Base-by-base conservation (phyloP, 2,329 filamentous ascomycete genomes). In the Xylariaceae sp. region DNA sequence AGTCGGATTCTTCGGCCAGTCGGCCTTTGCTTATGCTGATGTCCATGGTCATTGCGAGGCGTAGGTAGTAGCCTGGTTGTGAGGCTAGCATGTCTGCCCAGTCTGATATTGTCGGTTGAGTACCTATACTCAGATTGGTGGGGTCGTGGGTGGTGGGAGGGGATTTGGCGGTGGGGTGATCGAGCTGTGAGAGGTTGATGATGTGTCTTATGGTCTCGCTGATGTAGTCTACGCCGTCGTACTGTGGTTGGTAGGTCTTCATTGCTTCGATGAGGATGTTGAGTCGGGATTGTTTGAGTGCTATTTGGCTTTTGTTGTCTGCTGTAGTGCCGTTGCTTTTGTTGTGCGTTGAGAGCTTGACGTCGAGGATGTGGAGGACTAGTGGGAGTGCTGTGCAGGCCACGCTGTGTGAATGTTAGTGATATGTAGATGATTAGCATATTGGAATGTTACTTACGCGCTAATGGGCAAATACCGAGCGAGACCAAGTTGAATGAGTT, bases 381-480 rank as follows among this genome's bases (percentile, higher is more conserved):
- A 71, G 57, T 11, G 68, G 68, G 6, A 71, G 50, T 17, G 69
- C 66, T 1, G 66, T 69, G 53, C 65, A 69, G 18, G 68, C 61
- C 27, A 70, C 64, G 11, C 66, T 65, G 31, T 1, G 44, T 10
- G 14, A 18, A 10, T 32, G 42, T 53, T n/a, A 55, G 44, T 12
- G 4, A n/a, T 14, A 5, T n/a, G 31, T 27, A 15, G 15, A 31
- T 45, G 44, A 39, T 41, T 32, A 6, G 1, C 14, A 9, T 5
- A 31, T 5, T 42, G 33, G 14, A 11, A 32, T 6, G 14, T 9
- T 5, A 68, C 71, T 58, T 59, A 75, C 71, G 74, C 73, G 52
- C 71, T 75, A 11, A 77, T 71, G 3, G 75, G 75, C 0, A 77
- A 60, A 64, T 69, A 75, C 6, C 73, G 68, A 6, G 68, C 71